Evolutionary conservation across 164 flowering plant genomes (phyloP).

Genomic region (Vitis vinifera): DNA sequence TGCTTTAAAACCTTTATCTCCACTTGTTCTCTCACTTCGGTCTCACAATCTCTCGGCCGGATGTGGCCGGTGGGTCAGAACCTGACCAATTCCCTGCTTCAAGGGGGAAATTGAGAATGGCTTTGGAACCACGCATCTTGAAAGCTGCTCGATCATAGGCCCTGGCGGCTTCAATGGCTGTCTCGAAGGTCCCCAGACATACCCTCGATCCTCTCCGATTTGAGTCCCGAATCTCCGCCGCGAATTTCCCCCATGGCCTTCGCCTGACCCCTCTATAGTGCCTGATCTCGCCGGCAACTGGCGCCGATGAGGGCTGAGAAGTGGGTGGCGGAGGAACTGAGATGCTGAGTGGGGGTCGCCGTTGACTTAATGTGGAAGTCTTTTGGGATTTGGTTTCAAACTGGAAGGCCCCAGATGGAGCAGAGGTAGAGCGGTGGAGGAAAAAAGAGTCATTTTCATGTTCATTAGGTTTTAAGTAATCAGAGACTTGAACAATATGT

Average conservation of each 20-base stretch:
- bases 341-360: constrained; percentile 34
- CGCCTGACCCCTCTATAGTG: constrained; percentile 58
- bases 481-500: background rate
- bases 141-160: constrained; percentile 66
- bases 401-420: constrained; percentile 4
- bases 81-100: constrained; percentile 27
- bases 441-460: background rate
- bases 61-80: background rate
- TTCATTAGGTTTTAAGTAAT: background rate
- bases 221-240: constrained; percentile 65
- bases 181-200: constrained; percentile 58
- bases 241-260: constrained; percentile 65
- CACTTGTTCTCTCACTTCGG: constrained; percentile 2
- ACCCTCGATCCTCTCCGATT: constrained; percentile 41
- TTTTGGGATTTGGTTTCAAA: constrained; percentile 11
- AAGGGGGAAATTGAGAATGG: constrained; percentile 56
- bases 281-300: constrained; percentile 3
- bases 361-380: background rate
- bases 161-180: constrained; percentile 52
- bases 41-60: background rate
- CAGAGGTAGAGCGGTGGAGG: background rate
- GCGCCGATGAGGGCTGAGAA: background rate
- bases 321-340: constrained; percentile 20
- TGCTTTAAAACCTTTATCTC: constrained; percentile 20
- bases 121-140: constrained; percentile 53